Evolutionary conservation across 345 rosid species (phyloP).

Genomic region (Theobroma cacao): DNA sequence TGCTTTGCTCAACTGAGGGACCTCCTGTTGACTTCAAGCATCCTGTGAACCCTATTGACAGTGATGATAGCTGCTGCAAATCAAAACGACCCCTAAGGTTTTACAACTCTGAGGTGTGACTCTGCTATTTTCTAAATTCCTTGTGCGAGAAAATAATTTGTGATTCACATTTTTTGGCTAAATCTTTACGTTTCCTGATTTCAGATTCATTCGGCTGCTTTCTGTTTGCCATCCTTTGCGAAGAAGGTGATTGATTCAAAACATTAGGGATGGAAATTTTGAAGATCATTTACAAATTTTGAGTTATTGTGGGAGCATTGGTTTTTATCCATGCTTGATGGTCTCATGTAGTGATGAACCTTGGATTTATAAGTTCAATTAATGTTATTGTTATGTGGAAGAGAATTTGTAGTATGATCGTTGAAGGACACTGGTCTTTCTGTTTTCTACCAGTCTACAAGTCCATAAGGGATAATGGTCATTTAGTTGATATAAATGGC

Average conservation of each 20-base stretch:
- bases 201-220: constrained; percentile 92
- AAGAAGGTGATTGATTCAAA: constrained; percentile 77
- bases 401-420: constrained; percentile 5
- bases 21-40: constrained; percentile 85
- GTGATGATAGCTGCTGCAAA: constrained; percentile 31
- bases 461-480: background rate
- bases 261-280: constrained; percentile 29
- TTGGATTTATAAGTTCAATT: constrained; percentile 24
- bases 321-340: constrained; percentile 8
- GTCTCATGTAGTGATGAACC: constrained; percentile 9
- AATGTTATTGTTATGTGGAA: constrained; percentile 5
- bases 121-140: background rate
- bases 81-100: constrained; percentile 62
- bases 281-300: constrained; percentile 1
- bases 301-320: constrained; percentile 2
- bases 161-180: background rate
- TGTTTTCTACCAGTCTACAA: background rate
- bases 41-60: constrained; percentile 69
- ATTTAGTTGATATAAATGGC: background rate
- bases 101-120: constrained; percentile 74
- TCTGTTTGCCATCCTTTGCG: constrained; percentile 91
- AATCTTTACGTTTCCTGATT: too few relatives aligned
- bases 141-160: background rate
- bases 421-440: constrained; percentile 6
- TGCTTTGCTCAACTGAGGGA: constrained; percentile 96